These are phyloP conservation scores for Saturnispora hagleri DNA, from an alignment of 805 yeast genomes.

Conservation along the genomic window DNA sequence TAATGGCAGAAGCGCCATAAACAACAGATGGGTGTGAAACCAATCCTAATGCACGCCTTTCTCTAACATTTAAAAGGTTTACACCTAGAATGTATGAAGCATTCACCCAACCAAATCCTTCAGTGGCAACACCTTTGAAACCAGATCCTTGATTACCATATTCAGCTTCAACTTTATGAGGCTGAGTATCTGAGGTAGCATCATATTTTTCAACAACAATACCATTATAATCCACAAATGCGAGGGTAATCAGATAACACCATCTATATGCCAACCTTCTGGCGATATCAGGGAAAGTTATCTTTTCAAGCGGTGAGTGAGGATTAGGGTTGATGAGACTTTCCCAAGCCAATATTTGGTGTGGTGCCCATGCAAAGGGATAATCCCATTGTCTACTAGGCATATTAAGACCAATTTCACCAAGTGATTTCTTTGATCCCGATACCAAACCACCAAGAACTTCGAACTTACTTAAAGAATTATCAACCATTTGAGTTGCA, in stretches of 20 bases:
- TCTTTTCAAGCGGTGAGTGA: constrained; percentile 24
- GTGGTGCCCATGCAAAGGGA: constrained; percentile 99
- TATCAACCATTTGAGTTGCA: constrained; percentile 51
- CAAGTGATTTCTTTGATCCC: constrained; percentile 69
- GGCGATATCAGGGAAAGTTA: constrained; percentile 37
- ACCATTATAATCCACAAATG: constrained; percentile 88
- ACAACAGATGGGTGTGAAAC: constrained; percentile 50
- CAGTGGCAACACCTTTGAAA: constrained; percentile 86
- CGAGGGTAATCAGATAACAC: constrained; percentile 81
- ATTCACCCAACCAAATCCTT: constrained; percentile 98
- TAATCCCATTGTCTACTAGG: constrained; percentile 98
- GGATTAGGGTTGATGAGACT: constrained; percentile 67
- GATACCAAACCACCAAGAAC: constrained; percentile 83
- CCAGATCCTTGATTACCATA: constrained; percentile 95
- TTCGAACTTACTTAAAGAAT: constrained; percentile 63
- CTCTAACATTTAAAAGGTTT: constrained; percentile 53
- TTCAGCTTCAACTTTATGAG: constrained; percentile 90
- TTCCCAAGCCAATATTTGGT: constrained; percentile 89
- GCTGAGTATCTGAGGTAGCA: constrained; percentile 72
- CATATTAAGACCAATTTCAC: constrained; percentile 54
- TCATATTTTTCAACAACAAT: constrained; percentile 94
- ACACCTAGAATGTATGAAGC: constrained; percentile 74
- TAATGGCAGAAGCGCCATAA: background rate
- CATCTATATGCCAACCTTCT: constrained; percentile 74
- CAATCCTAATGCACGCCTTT: constrained; percentile 70